Percentiles rank a stretch among this genome's conserved stretches.
phyloP scores from a whole-genome alignment of 2,329 filamentous ascomycete genomes.

The Xylariaceae sp. region DNA sequence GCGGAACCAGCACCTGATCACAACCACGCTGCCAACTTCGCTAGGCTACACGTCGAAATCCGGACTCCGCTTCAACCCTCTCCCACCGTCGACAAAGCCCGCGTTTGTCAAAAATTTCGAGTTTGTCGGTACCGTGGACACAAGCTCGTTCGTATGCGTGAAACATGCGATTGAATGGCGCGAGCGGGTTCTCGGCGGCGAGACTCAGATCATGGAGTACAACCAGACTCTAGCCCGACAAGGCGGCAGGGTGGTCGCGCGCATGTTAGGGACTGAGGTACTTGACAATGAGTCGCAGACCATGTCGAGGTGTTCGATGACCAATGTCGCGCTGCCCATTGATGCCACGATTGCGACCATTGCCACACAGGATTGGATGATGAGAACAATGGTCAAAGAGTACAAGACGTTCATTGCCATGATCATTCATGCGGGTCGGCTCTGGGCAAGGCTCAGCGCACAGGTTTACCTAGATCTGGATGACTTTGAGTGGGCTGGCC shows the following conservation, averaged over 20 bases:
- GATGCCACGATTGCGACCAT: conserved; percentile 30
- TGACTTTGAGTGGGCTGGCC: conserved; percentile 71
- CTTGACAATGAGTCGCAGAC: conserved; percentile 62
- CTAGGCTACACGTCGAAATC: conserved; percentile 63
- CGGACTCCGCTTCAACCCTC: conserved; percentile 36
- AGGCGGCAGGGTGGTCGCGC: conserved; percentile 58
- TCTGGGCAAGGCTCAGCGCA: conserved; percentile 71
- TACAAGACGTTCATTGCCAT: conserved; percentile 68
- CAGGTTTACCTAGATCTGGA: conserved; percentile 78
- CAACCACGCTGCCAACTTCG: conserved; percentile 72
- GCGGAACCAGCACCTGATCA: conserved; percentile 71
- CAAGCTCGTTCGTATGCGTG: conserved; percentile 66
- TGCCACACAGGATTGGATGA: conserved; percentile 52
- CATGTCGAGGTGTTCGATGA: conserved; percentile 63
- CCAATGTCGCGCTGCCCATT: conserved; percentile 71
- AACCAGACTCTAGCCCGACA: conserved; percentile 57
- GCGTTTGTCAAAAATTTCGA: conserved; percentile 68
- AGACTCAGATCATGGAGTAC: conserved; percentile 64
- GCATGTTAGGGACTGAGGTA: conserved; percentile 63
- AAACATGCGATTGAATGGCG: conserved; percentile 70
- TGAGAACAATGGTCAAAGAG: conserved; percentile 49
- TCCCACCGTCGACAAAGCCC: conserved; percentile 47
- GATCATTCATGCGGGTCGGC: conserved; percentile 54
- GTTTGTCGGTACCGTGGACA: conserved; percentile 72
- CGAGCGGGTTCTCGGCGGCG: conserved; percentile 64